Evolutionary conservation across 148 eudicot species (phyloP).

Genomic region (Vaccinium myrtillus): DNA sequence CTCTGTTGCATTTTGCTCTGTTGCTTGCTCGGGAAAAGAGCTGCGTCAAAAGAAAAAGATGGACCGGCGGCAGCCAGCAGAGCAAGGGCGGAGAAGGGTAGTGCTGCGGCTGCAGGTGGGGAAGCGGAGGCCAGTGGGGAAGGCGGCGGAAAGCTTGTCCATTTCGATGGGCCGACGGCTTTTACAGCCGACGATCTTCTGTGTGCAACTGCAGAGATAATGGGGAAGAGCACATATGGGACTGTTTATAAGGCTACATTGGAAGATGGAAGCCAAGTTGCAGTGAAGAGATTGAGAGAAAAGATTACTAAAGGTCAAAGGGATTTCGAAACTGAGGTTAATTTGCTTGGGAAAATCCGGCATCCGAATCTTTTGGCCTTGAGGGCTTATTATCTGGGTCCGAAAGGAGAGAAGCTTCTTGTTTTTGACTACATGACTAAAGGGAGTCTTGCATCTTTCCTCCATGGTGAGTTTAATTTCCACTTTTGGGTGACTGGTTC

Average conservation of each 20-base stretch:
- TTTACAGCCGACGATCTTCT: constrained; percentile 87
- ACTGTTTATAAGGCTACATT: constrained; percentile 86
- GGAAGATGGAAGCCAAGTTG: constrained; percentile 82
- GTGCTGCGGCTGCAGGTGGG: constrained; percentile 32
- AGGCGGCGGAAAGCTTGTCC: constrained; percentile 79
- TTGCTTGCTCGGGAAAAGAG: constrained; percentile 59
- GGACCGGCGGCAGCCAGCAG: constrained; percentile 27
- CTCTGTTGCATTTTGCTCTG: constrained; percentile 65
- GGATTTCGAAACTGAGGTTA: constrained; percentile 84
- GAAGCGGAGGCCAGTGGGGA: constrained; percentile 60
- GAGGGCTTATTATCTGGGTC: constrained; percentile 88
- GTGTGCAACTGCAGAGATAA: constrained; percentile 91
- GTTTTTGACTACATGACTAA: constrained; percentile 83
- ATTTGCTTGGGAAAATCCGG: constrained; percentile 68
- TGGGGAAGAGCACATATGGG: constrained; percentile 95
- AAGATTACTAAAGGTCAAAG: constrained; percentile 70
- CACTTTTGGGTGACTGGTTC: not conserved
- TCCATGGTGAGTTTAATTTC: constrained; percentile 56
- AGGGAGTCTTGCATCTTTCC: constrained; percentile 73
- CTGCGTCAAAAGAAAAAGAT: constrained; percentile 30
- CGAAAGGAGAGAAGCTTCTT: constrained; percentile 94
- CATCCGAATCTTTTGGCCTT: constrained; percentile 84
- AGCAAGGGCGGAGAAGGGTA: constrained; percentile 49
- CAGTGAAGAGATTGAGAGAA: constrained; percentile 81
- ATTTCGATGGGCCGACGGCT: constrained; percentile 74